Evolutionary conservation across 1,139 yeast species (phyloP), one percentile per base, ranked within the genome.

Genomic region (Yamadazyma epiphylla): DNA sequence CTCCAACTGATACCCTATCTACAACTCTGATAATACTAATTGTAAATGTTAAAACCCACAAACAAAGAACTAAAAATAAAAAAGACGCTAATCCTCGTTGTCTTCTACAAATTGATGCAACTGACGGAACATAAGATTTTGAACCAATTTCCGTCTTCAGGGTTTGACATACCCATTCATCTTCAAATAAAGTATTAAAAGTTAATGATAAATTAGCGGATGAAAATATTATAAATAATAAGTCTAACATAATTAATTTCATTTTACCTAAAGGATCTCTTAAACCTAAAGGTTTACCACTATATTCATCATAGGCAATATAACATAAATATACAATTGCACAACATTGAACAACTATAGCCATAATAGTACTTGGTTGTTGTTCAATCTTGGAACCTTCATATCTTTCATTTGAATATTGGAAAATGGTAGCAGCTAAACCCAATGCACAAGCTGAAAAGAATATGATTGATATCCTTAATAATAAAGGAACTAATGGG

Each of bases 341-440:
- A 42, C 79, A 66, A 20, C 88, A 65, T 53, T 88, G 91, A 6
- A 89, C 95, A 29, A 78, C 78, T 3, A 89, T 72, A 2, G 96
- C 94, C 95, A 91, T 87, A 31, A 88, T 78, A 0, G 96, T 86
- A 45, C 95, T 81, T 13, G 97, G 83, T 53, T 86, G 91, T 51
- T 87, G 95, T 3, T 73, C 65, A 10, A 86, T 55, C n/a, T 57
- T 50, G 3, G 37, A 31, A n/a, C 60, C 64, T 9, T 73, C 65
- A 37, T 62, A 59, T 14, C 58, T 48, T 16, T 45, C 30, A 37
- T 42, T 45, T 3, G 84, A 77, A 36, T 64, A 64, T 11, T 64
- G 69, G 45, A 64, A 81, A 11, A 86, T 77, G 26, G 81, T 58
- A n/a, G 72, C 61, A 0, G 95, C 86, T 20, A 87, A 51, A 0